Percentiles rank a stretch among this genome's conserved stretches.
Evolutionary conservation across 2,329 filamentous ascomycete species (phyloP).

Genomic region (Nemania diffusa): DNA sequence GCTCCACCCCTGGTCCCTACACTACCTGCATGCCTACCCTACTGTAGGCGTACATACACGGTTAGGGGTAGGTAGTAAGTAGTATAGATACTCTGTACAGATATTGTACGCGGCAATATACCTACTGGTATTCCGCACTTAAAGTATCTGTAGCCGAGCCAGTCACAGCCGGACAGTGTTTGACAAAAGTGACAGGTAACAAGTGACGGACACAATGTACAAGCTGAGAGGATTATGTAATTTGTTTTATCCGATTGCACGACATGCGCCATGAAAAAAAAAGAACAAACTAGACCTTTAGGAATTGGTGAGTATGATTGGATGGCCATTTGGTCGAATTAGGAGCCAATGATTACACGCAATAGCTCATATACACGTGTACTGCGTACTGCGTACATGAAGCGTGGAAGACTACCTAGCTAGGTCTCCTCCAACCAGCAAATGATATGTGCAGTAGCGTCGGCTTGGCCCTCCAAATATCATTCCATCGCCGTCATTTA

Average conservation of each 20-base stretch:
- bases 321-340: slow-evolving; percentile 10
- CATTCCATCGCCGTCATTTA: background rate
- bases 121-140: too few relatives aligned
- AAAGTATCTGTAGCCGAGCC: background rate
- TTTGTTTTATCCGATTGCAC: background rate
- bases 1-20: slow-evolving; percentile 7
- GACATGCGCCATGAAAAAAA: background rate
- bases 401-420: slow-evolving; percentile 11
- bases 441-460: slow-evolving; percentile 29
- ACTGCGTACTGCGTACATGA: background rate
- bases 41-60: too few relatives aligned
- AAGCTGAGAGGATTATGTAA: slow-evolving; percentile 12
- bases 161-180: background rate
- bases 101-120: too few relatives aligned
- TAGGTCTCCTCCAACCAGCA: slow-evolving; percentile 15
- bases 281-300: background rate
- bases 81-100: too few relatives aligned
- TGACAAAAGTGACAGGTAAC: slow-evolving; percentile 1
- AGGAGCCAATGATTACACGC: slow-evolving; percentile 21
- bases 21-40: slow-evolving; percentile 12
- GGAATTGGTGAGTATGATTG: slow-evolving; percentile 16
- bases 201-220: slow-evolving; percentile 8
- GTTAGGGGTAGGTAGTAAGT: too few relatives aligned
- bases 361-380: slow-evolving; percentile 1
- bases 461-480: slow-evolving; percentile 17